Base-by-base conservation (phyloP, 176 grass and related monocot genomes). In the Oryza meyeriana region DNA sequence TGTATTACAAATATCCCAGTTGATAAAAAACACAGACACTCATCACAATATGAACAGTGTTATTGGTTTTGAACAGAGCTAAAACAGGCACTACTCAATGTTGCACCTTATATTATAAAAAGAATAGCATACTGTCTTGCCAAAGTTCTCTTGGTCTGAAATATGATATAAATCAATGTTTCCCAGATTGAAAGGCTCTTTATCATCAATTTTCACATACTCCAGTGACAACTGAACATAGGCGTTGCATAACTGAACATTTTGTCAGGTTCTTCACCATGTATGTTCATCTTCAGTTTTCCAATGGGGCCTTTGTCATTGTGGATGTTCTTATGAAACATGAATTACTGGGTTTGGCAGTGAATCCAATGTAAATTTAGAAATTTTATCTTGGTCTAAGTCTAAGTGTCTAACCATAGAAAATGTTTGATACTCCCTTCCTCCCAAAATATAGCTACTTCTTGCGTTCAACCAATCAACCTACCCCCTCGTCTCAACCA, bases 1-100 rank as follows among this genome's bases (percentile, higher is more conserved):
- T 64, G 8, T 64, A 33, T 39, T 71, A 12, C 17, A 13, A 86
- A 72, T 20, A 72, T 41, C 57, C 12, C 55, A 14, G 66, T 71
- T 45, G 59, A 64, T 74, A 76, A 69, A 13, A 83, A 82, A 69
- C 35, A 24, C 31, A 79, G 28, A 66, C 33, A 41, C 24, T 18
- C 20, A 65, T 40, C 68, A 79, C 50, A 61, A 85, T 39, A 73
- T 47, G 17, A 79, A 10, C 13, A 80, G 32, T 30, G 10, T 18
- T 14, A 66, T 28, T 28, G 44, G 64, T 80, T 66, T 6, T 84
- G 4, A 68, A 73, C n/a, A 84, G 33, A 39, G 44, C 36, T 25
- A 52, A 50, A 18, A 55, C 35, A 62, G 44, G 66, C 8, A 52
- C 44, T 41, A 55, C 26, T 66, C 66, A 67, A 70, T 0, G 27